Conservation (phyloP, 2,329 filamentous ascomycete genomes). For the Apiospora rasikravindrae region DNA sequence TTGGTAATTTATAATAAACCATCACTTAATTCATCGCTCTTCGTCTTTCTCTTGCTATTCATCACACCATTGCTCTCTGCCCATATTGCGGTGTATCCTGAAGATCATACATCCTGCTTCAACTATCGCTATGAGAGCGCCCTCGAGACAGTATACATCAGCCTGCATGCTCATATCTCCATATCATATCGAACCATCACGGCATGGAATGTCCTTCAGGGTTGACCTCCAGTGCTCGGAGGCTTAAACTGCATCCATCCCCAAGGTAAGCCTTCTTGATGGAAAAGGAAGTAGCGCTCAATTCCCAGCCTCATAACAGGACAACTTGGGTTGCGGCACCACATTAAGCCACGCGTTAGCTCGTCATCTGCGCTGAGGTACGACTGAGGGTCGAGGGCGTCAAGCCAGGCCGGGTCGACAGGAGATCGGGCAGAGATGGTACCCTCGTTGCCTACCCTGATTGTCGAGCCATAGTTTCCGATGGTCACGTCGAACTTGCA, state of each 20-base stretch:
- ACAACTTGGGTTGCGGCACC: neutral
- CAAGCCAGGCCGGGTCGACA: constrained; percentile 2
- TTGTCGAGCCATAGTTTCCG: neutral
- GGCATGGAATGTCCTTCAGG: too few relatives aligned
- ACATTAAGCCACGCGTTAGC: constrained; percentile 16
- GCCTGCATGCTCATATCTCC: too few relatives aligned
- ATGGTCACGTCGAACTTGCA: neutral
- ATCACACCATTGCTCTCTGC: neutral
- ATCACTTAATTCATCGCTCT: neutral
- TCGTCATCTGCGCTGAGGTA: neutral
- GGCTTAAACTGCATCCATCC: neutral
- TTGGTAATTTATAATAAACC: neutral
- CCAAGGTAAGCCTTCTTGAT: neutral
- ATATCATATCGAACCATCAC: too few relatives aligned
- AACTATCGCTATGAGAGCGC: too few relatives aligned
- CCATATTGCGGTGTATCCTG: neutral
- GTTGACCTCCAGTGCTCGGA: neutral
- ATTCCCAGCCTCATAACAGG: neutral
- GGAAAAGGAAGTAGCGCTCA: neutral
- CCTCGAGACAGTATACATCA: too few relatives aligned
- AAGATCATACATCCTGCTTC: too few relatives aligned
- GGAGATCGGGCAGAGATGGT: neutral
- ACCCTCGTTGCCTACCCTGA: neutral
- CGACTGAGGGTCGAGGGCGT: neutral
- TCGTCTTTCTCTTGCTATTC: neutral